These are phyloP conservation scores for Botrytis squamosa DNA, from an alignment of 2,329 filamentous ascomycete species.

Conservation along the genomic window DNA sequence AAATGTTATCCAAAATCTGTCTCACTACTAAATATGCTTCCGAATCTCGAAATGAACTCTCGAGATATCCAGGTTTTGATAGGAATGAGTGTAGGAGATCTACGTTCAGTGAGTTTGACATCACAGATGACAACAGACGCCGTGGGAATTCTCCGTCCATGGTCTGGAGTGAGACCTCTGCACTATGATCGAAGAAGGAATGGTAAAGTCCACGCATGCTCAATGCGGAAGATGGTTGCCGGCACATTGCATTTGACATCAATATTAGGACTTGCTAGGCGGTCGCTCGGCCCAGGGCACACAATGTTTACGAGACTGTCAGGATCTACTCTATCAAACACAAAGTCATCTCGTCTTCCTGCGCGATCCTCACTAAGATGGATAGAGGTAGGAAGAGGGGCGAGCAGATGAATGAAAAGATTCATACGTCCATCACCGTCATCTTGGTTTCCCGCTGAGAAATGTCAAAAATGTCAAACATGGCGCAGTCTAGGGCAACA, in stretches of 20 bases:
- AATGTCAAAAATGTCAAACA: constrained; percentile 19
- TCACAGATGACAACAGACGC: constrained; percentile 13
- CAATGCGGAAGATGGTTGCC: constrained; percentile 3
- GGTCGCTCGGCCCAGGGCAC: background rate
- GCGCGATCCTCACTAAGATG: background rate
- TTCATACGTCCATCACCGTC: background rate
- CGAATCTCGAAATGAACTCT: background rate
- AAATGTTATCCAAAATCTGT: background rate
- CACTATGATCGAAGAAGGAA: background rate
- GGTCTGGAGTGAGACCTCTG: background rate
- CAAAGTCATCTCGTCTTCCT: background rate
- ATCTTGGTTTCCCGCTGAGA: background rate
- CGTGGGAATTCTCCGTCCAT: constrained; percentile 16
- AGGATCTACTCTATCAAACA: background rate
- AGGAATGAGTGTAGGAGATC: background rate
- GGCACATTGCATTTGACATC: constrained; percentile 17
- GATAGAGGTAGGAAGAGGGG: background rate
- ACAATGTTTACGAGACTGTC: background rate
- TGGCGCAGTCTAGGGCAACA: constrained; percentile 18
- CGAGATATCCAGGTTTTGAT: background rate
- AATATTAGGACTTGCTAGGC: background rate
- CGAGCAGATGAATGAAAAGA: background rate
- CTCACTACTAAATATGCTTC: background rate
- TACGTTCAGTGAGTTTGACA: background rate
- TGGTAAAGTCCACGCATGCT: background rate